Conservation (phyloP, 495 filamentous ascomycete species). For the Podospora fimiseda region DNA sequence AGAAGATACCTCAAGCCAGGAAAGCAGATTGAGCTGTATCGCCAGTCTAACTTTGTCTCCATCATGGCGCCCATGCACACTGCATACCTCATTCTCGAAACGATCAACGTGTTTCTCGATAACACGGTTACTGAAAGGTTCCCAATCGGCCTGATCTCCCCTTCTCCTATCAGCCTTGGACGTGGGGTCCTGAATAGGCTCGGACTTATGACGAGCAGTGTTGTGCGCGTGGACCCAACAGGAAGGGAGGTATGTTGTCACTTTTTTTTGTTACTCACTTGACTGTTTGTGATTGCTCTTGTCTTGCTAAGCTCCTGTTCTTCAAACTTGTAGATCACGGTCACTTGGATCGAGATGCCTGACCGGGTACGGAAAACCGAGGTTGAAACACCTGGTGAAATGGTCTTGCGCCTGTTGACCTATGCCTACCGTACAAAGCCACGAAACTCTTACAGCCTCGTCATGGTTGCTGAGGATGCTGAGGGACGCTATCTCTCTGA, state of each 20-base stretch:
- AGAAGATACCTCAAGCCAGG: constrained; percentile 23
- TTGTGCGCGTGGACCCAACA: constrained; percentile 22
- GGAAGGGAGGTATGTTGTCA: constrained; percentile 21
- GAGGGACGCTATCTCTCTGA: constrained; percentile 25
- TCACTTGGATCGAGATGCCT: constrained; percentile 36
- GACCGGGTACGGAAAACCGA: constrained; percentile 20
- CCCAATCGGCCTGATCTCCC: constrained; percentile 14
- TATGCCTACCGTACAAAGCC: constrained; percentile 26
- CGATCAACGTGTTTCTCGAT: constrained; percentile 30
- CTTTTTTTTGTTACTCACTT: no score
- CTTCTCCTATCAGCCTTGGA: constrained; percentile 14
- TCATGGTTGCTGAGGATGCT: not conserved
- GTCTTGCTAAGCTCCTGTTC: no score
- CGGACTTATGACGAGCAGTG: constrained; percentile 36
- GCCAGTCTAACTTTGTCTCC: constrained; percentile 19
- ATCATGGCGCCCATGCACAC: constrained; percentile 31
- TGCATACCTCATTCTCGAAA: constrained; percentile 29
- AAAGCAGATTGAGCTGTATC: constrained; percentile 29
- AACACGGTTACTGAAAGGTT: constrained; percentile 16
- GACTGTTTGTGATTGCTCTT: no score
- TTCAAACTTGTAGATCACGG: no score
- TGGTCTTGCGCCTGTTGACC: constrained; percentile 38
- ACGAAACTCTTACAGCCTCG: constrained; percentile 15
- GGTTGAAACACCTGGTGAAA: constrained; percentile 23
- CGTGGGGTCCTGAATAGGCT: constrained; percentile 30